Percentiles rank a stretch among this genome's conserved stretches.
These are phyloP conservation scores for Earliella scabrosa DNA, from an alignment of 1,284 basidiomycete species.

Conservation along the genomic window DNA sequence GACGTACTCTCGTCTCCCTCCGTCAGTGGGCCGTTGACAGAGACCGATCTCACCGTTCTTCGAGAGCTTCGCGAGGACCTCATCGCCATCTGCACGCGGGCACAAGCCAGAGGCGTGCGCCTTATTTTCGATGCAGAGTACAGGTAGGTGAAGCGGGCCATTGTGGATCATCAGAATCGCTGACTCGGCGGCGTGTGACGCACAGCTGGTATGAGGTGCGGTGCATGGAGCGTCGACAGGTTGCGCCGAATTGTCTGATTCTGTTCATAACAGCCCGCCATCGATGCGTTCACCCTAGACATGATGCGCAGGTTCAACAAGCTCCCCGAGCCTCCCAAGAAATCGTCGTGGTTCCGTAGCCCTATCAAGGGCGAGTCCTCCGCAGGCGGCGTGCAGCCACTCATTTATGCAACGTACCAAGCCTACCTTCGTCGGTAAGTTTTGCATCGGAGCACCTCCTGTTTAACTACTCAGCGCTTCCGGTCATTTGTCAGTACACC, in stretches of 20 bases:
- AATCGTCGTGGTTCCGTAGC: conserved; percentile 16
- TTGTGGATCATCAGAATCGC: too few relatives aligned
- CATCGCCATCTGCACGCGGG: conserved; percentile 54
- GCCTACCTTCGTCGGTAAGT: conserved; percentile 77
- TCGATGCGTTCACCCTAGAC: conserved; percentile 79
- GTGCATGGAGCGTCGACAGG: too few relatives aligned
- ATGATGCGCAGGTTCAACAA: conserved; percentile 82
- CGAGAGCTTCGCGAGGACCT: conserved; percentile 65
- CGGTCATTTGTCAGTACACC: conserved; percentile 69
- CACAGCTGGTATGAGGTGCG: conserved; percentile 69
- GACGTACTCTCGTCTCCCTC: conserved; percentile 42
- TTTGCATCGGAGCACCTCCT: not conserved
- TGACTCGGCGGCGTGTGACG: too few relatives aligned
- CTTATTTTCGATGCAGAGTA: conserved; percentile 87
- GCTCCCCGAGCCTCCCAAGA: conserved; percentile 37
- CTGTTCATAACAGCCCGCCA: conserved; percentile 64
- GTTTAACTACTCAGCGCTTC: not conserved
- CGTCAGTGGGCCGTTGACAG: conserved; percentile 38
- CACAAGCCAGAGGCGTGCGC: conserved; percentile 60
- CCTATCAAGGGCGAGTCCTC: not conserved
- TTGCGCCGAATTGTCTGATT: too few relatives aligned
- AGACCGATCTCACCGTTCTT: conserved; percentile 62
- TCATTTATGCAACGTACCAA: conserved; percentile 85
- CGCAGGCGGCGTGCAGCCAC: conserved; percentile 50
- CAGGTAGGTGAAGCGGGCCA: too few relatives aligned